These are phyloP conservation scores for Neoboletus magnificus DNA, from an alignment of 768 basidiomycete species.

Conservation along the genomic window DNA sequence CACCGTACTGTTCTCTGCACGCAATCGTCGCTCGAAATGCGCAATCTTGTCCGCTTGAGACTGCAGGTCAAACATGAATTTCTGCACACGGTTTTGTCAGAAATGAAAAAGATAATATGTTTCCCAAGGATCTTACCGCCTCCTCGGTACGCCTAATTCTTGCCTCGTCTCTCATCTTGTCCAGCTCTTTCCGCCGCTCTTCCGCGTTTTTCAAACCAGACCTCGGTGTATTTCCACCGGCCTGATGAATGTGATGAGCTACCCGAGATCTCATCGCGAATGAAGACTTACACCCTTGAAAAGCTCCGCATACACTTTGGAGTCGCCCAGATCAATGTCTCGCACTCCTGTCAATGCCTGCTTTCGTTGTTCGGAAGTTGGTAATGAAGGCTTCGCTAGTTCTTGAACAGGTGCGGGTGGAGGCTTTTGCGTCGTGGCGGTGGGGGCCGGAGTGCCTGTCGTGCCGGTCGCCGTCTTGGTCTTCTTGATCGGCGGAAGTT, in stretches of 20 bases:
- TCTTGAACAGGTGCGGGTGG: slow-evolving; percentile 14
- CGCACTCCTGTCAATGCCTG: slow-evolving; percentile 45
- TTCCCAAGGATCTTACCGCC: slow-evolving; percentile 39
- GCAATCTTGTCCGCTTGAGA: slow-evolving; percentile 58
- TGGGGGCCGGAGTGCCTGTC: slow-evolving; percentile 21
- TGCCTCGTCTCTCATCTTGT: slow-evolving; percentile 69
- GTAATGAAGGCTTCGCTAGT: slow-evolving; percentile 26
- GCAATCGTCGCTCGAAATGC: slow-evolving; percentile 58
- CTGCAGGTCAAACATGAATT: slow-evolving; percentile 53
- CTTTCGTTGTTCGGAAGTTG: slow-evolving; percentile 33
- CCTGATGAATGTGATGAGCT: slow-evolving; percentile 22
- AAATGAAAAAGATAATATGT: neutral
- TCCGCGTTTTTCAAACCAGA: slow-evolving; percentile 56
- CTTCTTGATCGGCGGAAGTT: slow-evolving; percentile 68
- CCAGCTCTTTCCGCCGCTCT: slow-evolving; percentile 63
- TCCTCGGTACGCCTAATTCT: slow-evolving; percentile 53
- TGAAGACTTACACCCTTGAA: slow-evolving; percentile 50
- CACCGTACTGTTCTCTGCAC: slow-evolving; percentile 47
- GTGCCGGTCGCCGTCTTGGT: slow-evolving; percentile 40
- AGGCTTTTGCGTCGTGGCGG: slow-evolving; percentile 26
- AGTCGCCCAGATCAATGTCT: slow-evolving; percentile 63
- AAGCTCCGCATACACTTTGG: slow-evolving; percentile 58
- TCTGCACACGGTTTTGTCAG: slow-evolving; percentile 33
- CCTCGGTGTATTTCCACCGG: slow-evolving; percentile 42
- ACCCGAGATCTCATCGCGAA: neutral